Base-by-base conservation (phyloP, 768 basidiomycete species). In the Boletus sp. region DNA sequence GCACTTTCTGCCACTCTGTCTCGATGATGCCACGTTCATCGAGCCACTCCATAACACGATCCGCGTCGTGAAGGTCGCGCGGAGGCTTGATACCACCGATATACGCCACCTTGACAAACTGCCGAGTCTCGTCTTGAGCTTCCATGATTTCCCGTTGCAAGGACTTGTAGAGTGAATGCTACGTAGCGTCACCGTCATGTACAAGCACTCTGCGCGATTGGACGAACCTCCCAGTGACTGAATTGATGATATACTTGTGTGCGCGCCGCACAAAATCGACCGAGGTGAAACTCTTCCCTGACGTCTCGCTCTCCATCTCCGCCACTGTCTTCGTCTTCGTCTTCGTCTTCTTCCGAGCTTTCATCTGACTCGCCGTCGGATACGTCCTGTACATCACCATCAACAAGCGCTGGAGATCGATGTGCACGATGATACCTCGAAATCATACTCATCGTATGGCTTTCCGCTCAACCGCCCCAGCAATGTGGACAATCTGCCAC, bases 31-130 rank as follows among this genome's bases (percentile, higher is more conserved):
- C 77, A 34, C 88, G 77, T 56, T 83, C 70, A 55, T 90, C 90
- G 10, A 93, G 77, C 88, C 89, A 91, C 23, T 89, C 87, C 73
- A 86, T 85, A 35, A 92, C 75, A n/a, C 72, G 82, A 62, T 93
- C 88, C n/a, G 86, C 87, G 61, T 92, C 83, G 13, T 75, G 68
- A 33, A 85, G 72, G 61, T 92, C 84, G 38, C 82, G 69, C 0
- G 90, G 90, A 19, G 87, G 87, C 52, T 76, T 64, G 57, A 71
- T 72, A 3, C 81, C 81, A 27, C 77, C 79, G 9, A 74, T 69
- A 61, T 77, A 83, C 7, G 84, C 80, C 23, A 88, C 75, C 27
- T 79, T 79, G 61, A 85, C 78, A 68, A 85, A 90, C 5, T 61
- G 60, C 5, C 69, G 63, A n/a, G 73, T 75, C 34, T 59, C 59